phyloP scores from a whole-genome alignment of 371 early-diverging fungal genomes.

The Amoeboaphelidium protococcarum region DNA sequence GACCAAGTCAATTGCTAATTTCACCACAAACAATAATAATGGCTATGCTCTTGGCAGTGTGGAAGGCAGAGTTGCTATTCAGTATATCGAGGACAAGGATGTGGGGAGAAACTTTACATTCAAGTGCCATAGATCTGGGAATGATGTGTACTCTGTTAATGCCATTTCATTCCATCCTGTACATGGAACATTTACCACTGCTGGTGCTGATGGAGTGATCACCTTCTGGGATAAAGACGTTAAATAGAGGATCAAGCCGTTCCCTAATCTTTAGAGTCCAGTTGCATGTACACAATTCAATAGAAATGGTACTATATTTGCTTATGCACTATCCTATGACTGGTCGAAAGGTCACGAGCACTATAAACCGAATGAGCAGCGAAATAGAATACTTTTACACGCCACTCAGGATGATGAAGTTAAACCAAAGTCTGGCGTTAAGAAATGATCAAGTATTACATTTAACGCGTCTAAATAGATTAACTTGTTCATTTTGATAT shows the following conservation, averaged over 20 bases:
- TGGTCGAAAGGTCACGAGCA: conserved; percentile 57
- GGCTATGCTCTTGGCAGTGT: conserved; percentile 73
- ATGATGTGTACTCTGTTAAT: conserved; percentile 51
- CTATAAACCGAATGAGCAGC: conserved; percentile 4
- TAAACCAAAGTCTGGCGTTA: conserved; percentile 38
- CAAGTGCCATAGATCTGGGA: conserved; percentile 69
- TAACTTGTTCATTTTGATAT: no score
- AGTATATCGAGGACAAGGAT: conserved; percentile 60
- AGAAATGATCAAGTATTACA: no score
- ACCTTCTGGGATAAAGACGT: conserved; percentile 87
- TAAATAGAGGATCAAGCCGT: conserved; percentile 49
- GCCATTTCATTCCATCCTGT: conserved; percentile 56
- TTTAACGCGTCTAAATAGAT: no score
- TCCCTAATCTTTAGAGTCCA: conserved; percentile 24
- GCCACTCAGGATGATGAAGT: conserved; percentile 48
- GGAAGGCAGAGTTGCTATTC: conserved; percentile 77
- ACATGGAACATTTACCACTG: conserved; percentile 69
- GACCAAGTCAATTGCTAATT: conserved; percentile 6
- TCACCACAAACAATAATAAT: conserved; percentile 11
- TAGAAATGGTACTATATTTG: conserved; percentile 61
- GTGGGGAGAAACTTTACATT: conserved; percentile 55
- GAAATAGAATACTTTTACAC: conserved; percentile 38
- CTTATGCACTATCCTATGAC: conserved; percentile 83
- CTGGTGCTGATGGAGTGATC: conserved; percentile 72
- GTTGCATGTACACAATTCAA: conserved; percentile 60